phyloP scores from a whole-genome alignment of 1,284 basidiomycete species.

The Puccinia novopanici region DNA sequence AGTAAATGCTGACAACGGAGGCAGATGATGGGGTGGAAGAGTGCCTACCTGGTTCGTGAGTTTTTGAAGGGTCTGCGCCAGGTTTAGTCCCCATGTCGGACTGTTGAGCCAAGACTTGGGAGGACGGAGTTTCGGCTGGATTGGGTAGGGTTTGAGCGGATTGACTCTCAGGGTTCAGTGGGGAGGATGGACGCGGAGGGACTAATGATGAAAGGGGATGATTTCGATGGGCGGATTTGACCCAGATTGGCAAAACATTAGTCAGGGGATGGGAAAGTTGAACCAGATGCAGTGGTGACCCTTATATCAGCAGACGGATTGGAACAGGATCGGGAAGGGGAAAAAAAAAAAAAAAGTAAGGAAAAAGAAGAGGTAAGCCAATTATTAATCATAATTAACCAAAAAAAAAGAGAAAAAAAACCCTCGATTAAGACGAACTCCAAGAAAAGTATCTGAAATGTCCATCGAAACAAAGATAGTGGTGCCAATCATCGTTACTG shows the following conservation, averaged over 20 bases:
- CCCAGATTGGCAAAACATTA: background rate
- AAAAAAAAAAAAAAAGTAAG: background rate
- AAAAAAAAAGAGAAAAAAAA: too few relatives aligned
- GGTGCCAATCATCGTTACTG: slow-evolving; percentile 80
- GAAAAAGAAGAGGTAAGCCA: background rate
- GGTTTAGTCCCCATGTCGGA: background rate
- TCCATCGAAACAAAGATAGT: slow-evolving; percentile 97
- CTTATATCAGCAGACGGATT: background rate
- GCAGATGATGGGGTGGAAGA: background rate
- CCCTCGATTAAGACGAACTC: slow-evolving; percentile 64
- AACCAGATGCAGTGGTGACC: background rate
- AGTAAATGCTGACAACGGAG: too few relatives aligned
- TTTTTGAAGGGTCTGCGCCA: background rate
- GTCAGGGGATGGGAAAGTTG: background rate
- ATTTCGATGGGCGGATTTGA: background rate
- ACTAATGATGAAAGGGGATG: slow-evolving; percentile 25
- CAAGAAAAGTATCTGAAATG: slow-evolving; percentile 84
- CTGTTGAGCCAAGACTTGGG: background rate
- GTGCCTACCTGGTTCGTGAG: background rate
- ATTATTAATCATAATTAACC: background rate
- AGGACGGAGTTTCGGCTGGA: slow-evolving; percentile 22
- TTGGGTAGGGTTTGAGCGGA: slow-evolving; percentile 9
- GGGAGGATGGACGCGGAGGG: slow-evolving; percentile 8
- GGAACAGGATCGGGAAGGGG: background rate
- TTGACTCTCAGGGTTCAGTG: slow-evolving; percentile 12